These are phyloP conservation scores for Bromus sterilis DNA, from an alignment of 176 grass and related monocot species.

Conservation along the genomic window DNA sequence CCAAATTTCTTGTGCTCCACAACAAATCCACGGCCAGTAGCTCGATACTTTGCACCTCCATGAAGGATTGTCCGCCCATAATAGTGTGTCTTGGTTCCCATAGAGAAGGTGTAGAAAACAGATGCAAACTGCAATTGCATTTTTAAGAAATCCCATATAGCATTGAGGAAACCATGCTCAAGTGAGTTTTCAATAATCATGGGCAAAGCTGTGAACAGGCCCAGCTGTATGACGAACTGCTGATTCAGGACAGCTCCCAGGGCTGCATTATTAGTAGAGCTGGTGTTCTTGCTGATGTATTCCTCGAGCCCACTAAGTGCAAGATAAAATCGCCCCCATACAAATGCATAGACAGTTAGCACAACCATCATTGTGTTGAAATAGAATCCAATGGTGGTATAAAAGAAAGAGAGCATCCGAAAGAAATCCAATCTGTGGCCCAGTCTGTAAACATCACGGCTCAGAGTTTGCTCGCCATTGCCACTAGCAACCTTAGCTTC, in stretches of 20 bases:
- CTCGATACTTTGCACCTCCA: slow-evolving; percentile 90
- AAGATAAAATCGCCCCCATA: slow-evolving; percentile 96
- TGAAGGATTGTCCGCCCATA: slow-evolving; percentile 95
- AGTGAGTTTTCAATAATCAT: slow-evolving; percentile 96
- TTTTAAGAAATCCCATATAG: slow-evolving; percentile 92
- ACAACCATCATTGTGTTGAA: slow-evolving; percentile 99
- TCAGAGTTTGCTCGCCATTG: slow-evolving; percentile 92
- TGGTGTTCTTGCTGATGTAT: slow-evolving; percentile 49
- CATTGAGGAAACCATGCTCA: slow-evolving; percentile 83
- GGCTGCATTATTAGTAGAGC: slow-evolving; percentile 69
- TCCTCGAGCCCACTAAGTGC: slow-evolving; percentile 87
- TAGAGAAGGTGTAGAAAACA: slow-evolving; percentile 94
- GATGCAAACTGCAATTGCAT: slow-evolving; percentile 94
- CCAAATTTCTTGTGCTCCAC: slow-evolving; percentile 92
- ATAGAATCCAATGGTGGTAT: slow-evolving; percentile 90
- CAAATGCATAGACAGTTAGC: slow-evolving; percentile 85
- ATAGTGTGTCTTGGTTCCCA: slow-evolving; percentile 96
- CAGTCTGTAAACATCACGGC: slow-evolving; percentile 86
- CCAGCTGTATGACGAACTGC: slow-evolving; percentile 93
- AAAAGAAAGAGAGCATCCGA: slow-evolving; percentile 94
- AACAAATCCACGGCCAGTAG: slow-evolving; percentile 94
- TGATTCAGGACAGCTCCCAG: slow-evolving; percentile 86
- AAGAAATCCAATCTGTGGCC: slow-evolving; percentile 95
- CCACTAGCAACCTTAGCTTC: slow-evolving; percentile 93
- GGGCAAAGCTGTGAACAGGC: slow-evolving; percentile 87